A percentile compares a stretch with the other conserved stretches of the same genome.
These are phyloP conservation scores for Amphirosellinia nigrospora DNA, from an alignment of 495 filamentous ascomycete species.

Conservation along the genomic window DNA sequence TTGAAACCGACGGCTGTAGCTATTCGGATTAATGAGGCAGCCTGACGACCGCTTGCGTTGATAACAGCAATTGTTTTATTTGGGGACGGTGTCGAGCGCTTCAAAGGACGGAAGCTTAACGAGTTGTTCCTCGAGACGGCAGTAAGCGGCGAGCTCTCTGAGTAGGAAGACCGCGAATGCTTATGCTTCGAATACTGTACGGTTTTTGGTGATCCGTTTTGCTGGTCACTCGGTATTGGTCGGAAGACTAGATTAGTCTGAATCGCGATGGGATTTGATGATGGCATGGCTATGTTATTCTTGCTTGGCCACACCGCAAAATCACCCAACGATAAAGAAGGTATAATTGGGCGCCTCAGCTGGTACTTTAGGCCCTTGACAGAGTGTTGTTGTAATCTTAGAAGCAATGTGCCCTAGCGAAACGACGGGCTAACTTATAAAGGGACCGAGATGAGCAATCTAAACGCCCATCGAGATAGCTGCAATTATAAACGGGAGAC, in stretches of 20 bases:
- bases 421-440: neutral
- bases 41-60: constrained; percentile 91
- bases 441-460: neutral
- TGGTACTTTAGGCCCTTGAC: neutral
- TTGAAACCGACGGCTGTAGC: constrained; percentile 89
- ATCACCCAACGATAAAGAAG: neutral
- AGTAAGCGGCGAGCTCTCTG: constrained; percentile 54
- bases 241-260: constrained; percentile 50
- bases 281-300: constrained; percentile 30
- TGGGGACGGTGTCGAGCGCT: constrained; percentile 59
- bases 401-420: neutral
- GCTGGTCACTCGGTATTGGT: constrained; percentile 47
- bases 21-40: constrained; percentile 89
- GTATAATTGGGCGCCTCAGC: neutral
- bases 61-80: constrained; percentile 87
- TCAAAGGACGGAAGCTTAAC: constrained; percentile 56
- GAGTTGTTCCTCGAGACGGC: constrained; percentile 54
- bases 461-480: constrained; percentile 1
- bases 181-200: constrained; percentile 51
- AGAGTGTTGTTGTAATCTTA: neutral
- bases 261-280: constrained; percentile 44
- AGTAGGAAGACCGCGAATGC: constrained; percentile 60
- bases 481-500: neutral
- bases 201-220: constrained; percentile 37
- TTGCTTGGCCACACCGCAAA: neutral